Percentiles rank a stretch among this genome's conserved stretches.
These are phyloP conservation scores for Yamadazyma atmosphaerica DNA, from an alignment of 1,139 yeast species.

Conservation along the genomic window DNA sequence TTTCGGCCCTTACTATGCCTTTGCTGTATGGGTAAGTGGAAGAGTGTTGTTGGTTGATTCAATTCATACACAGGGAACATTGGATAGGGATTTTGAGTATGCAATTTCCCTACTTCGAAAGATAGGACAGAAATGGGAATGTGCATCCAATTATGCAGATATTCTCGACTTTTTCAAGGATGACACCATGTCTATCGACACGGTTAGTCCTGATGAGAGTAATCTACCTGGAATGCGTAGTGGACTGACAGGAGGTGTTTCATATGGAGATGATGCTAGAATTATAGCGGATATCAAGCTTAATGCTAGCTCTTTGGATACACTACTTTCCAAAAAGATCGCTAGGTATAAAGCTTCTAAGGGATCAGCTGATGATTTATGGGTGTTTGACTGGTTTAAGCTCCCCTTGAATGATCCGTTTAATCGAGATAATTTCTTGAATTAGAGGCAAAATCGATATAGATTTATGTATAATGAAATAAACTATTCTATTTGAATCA, in stretches of 20 bases:
- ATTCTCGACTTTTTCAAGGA: constrained; percentile 18
- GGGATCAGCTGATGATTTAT: constrained; percentile 14
- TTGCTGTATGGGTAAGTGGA: constrained; percentile 21
- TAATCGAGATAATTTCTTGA: neutral
- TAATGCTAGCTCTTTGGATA: constrained; percentile 18
- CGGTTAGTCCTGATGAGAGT: constrained; percentile 9
- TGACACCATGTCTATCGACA: constrained; percentile 14
- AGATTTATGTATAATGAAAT: neutral
- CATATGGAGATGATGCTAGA: constrained; percentile 16
- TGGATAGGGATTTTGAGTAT: constrained; percentile 15
- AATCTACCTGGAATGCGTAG: neutral
- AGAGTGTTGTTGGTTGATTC: constrained; percentile 18
- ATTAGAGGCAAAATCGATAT: neutral
- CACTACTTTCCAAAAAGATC: constrained; percentile 15
- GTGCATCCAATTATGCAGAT: constrained; percentile 19
- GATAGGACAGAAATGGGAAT: constrained; percentile 16
- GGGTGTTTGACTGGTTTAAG: constrained; percentile 19
- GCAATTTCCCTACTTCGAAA: constrained; percentile 13
- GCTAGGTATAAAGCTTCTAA: constrained; percentile 14
- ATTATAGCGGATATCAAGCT: constrained; percentile 17
- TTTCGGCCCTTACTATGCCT: constrained; percentile 21
- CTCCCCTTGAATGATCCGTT: constrained; percentile 14
- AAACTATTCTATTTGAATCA: neutral
- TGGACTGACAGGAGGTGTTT: neutral
- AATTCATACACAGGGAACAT: constrained; percentile 12